A percentile compares a stretch with the other conserved stretches of the same genome.
Evolutionary conservation across 2,329 filamentous ascomycete species (phyloP).

Genomic region (Botrytis tulipae): DNA sequence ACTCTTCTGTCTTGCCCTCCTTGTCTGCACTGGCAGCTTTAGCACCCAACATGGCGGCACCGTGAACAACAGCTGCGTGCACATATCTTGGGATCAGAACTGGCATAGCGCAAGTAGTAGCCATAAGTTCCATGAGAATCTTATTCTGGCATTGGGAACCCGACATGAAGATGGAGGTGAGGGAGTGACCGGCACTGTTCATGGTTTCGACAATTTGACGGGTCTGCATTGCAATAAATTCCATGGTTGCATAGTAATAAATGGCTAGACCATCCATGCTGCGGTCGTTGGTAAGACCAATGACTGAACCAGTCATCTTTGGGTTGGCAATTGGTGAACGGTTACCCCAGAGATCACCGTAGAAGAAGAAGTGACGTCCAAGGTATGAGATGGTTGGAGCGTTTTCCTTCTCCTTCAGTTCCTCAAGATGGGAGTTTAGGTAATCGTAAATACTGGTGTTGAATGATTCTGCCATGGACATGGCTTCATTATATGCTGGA

Average conservation of each 20-base stretch:
- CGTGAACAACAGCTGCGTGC: conserved; percentile 92
- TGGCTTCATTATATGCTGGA: conserved; percentile 79
- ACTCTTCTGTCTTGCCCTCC: conserved; percentile 74
- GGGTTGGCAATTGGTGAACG: conserved; percentile 89
- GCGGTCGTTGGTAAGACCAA: conserved; percentile 85
- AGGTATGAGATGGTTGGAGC: conserved; percentile 82
- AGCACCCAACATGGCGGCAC: conserved; percentile 96
- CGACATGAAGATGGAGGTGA: conserved; percentile 97
- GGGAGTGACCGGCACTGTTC: conserved; percentile 84
- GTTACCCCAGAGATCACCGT: conserved; percentile 96
- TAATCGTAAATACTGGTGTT: conserved; percentile 93
- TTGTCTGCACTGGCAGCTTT: conserved; percentile 87
- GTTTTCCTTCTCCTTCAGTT: conserved; percentile 65
- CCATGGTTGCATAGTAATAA: conserved; percentile 94
- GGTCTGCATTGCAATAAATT: conserved; percentile 97
- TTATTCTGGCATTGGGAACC: conserved; percentile 96
- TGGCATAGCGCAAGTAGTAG: conserved; percentile 86
- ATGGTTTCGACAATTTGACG: conserved; percentile 92
- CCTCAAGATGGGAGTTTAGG: conserved; percentile 80
- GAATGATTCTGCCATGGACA: conserved; percentile 75
- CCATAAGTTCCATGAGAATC: conserved; percentile 86
- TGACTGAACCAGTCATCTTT: conserved; percentile 85
- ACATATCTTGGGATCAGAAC: conserved; percentile 93
- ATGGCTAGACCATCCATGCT: conserved; percentile 83
- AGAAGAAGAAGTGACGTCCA: conserved; percentile 95